Evolutionary conservation across 2,329 filamentous ascomycete genomes (phyloP).

Genomic region (Coleophoma crateriformis): DNA sequence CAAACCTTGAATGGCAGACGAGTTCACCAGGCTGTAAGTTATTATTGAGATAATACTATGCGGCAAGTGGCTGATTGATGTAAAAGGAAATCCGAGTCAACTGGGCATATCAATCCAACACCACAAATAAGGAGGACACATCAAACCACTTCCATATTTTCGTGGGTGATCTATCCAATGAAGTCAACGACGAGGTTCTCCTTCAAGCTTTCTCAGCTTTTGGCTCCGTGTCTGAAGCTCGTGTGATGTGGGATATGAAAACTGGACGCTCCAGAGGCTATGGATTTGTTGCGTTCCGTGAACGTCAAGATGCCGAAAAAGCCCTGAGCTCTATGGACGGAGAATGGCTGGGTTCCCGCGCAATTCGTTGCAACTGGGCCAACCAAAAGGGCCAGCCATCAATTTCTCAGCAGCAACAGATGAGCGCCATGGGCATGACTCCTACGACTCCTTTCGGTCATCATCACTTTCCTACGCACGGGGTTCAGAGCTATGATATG

Average conservation of each 20-base stretch:
- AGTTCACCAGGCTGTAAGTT: conserved; percentile 85
- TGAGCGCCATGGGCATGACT: conserved; percentile 97
- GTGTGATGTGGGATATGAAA: conserved; percentile 99
- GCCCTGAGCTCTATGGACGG: conserved; percentile 97
- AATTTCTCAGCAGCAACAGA: conserved; percentile 93
- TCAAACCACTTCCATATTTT: conserved; percentile 99
- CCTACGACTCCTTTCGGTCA: conserved; percentile 94
- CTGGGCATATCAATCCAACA: conserved; percentile 99
- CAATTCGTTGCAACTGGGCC: conserved; percentile 99
- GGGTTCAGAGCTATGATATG: conserved; percentile 96
- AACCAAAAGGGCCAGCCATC: conserved; percentile 99
- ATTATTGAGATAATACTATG: not conserved
- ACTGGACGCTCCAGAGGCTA: conserved; percentile 96
- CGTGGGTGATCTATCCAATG: conserved; percentile 94
- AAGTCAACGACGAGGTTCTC: conserved; percentile 95
- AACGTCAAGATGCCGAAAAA: conserved; percentile 90
- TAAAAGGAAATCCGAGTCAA: conserved; percentile 93
- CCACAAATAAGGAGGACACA: conserved; percentile 89
- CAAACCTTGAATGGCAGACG: conserved; percentile 90
- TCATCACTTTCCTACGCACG: conserved; percentile 96
- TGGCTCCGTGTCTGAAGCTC: conserved; percentile 91
- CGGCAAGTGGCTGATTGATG: conserved; percentile 20
- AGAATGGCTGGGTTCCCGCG: conserved; percentile 96
- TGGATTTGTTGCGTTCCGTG: conserved; percentile 95
- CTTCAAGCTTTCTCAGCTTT: conserved; percentile 94